Evolutionary conservation across 2,329 filamentous ascomycete genomes (phyloP).

Genomic region (Diplocarpon rosae): DNA sequence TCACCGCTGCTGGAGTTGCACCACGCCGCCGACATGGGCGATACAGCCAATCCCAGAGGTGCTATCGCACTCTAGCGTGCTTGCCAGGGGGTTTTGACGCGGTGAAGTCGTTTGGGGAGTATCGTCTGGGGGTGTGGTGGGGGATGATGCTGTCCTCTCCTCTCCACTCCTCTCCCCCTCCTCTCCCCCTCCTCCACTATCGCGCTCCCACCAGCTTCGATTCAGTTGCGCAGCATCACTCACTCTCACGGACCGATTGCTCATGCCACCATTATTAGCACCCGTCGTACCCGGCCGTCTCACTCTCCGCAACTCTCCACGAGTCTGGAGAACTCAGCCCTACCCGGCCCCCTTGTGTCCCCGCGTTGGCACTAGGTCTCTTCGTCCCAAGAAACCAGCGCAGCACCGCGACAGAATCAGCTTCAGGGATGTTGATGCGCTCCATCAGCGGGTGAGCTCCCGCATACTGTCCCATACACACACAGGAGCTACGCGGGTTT

Average conservation of each 20-base stretch:
- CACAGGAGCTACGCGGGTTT: background rate
- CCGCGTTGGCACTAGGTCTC: background rate
- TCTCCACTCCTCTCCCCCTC: background rate
- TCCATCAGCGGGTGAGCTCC: background rate
- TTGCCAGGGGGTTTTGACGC: constrained; percentile 1
- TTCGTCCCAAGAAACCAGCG: background rate
- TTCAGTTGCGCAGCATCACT: no score
- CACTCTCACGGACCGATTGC: constrained; percentile 6
- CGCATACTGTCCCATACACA: no score
- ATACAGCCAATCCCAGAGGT: constrained; percentile 5
- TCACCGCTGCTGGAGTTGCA: constrained; percentile 5
- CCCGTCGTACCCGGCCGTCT: no score
- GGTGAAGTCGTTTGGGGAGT: constrained; percentile 4
- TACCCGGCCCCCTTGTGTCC: constrained; percentile 13
- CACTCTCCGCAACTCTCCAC: background rate
- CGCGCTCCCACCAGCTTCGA: background rate
- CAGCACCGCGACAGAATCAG: background rate
- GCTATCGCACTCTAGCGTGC: constrained; percentile 9
- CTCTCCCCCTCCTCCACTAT: background rate
- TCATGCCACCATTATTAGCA: background rate
- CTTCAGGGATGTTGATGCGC: constrained; percentile 5
- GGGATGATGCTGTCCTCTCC: background rate
- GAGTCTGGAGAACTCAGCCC: constrained; percentile 13
- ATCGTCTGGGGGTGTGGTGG: no score
- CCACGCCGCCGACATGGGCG: background rate